A percentile compares a stretch with the other conserved stretches of the same genome.
phyloP scores from a whole-genome alignment of 2,329 filamentous ascomycete species.

The Phaeophleospora eucalypticola region DNA sequence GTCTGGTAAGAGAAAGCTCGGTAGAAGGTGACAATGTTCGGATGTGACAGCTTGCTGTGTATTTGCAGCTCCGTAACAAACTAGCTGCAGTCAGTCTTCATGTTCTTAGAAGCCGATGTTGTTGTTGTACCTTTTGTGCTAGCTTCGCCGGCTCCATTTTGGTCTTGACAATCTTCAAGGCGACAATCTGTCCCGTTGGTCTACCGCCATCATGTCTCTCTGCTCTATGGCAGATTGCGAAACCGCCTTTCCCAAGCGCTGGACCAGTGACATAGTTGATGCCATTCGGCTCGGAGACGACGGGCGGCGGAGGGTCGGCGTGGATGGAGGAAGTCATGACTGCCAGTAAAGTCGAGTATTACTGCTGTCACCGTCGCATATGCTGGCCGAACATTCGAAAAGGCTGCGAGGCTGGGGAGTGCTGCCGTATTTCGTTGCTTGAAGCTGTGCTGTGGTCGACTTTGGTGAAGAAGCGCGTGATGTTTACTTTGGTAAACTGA shows the following conservation, averaged over 20 bases:
- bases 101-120: conserved; percentile 1
- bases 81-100: conserved; percentile 37
- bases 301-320: conserved; percentile 48
- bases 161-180: conserved; percentile 78
- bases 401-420: not conserved
- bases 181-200: conserved; percentile 63
- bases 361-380: conserved; percentile 3
- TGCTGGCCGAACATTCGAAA: conserved; percentile 2
- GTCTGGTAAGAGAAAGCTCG: conserved; percentile 86
- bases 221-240: conserved; percentile 75
- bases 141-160: conserved; percentile 74
- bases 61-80: conserved; percentile 87
- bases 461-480: too few relatives aligned
- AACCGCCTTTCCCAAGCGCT: conserved; percentile 74
- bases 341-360: not conserved
- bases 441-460: too few relatives aligned
- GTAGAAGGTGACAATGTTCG: conserved; percentile 93
- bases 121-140: conserved; percentile 66
- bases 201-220: conserved; percentile 54
- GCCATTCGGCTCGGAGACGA: conserved; percentile 66
- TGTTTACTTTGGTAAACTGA: not conserved
- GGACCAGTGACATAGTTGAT: conserved; percentile 70
- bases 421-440: not conserved
- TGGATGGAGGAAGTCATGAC: conserved; percentile 39
- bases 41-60: conserved; percentile 94